Percentiles rank a stretch among this genome's conserved stretches.
These are phyloP conservation scores for Misopates orontium DNA, from an alignment of 257 asterid genomes.

Conservation along the genomic window DNA sequence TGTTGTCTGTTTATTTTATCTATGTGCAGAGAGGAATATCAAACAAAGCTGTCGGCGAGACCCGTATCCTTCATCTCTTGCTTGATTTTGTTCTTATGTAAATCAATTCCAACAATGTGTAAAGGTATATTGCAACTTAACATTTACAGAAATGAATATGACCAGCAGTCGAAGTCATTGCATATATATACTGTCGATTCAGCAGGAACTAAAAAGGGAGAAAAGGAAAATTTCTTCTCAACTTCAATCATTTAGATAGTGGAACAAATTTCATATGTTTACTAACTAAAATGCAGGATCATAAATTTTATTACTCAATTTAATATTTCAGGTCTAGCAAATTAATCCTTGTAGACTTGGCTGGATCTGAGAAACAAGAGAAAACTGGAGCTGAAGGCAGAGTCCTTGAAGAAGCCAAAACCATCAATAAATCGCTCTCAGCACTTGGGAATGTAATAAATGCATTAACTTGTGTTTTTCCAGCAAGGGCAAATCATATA, in stretches of 20 bases:
- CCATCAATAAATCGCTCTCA: conserved; percentile 80
- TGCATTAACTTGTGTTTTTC: conserved; percentile 58
- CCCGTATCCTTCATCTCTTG: conserved; percentile 58
- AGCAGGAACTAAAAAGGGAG: conserved; percentile 54
- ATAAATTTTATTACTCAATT: background rate
- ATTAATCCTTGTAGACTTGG: conserved; percentile 84
- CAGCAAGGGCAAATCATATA: conserved; percentile 62
- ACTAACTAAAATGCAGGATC: background rate
- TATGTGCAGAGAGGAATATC: conserved; percentile 70
- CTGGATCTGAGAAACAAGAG: conserved; percentile 93
- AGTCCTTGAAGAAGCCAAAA: conserved; percentile 91
- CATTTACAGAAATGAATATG: conserved; percentile 72
- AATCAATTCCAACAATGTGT: conserved; percentile 12
- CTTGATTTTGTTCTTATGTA: conserved; percentile 12
- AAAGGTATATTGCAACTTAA: conserved; percentile 28
- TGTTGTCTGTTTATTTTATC: conserved; percentile 19
- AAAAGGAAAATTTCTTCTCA: conserved; percentile 45
- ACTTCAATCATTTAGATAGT: conserved; percentile 3
- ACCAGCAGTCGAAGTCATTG: conserved; percentile 90
- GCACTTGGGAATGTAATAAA: conserved; percentile 89
- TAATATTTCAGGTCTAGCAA: conserved; percentile 58
- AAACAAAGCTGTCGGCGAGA: conserved; percentile 88
- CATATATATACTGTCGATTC: conserved; percentile 57
- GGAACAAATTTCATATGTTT: conserved; percentile 18
- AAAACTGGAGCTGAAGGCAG: conserved; percentile 88